Evolutionary conservation across 1,139 yeast genomes (phyloP), one percentile per base, ranked within the genome.

Genomic region (Blastobotrys arbuscula): DNA sequence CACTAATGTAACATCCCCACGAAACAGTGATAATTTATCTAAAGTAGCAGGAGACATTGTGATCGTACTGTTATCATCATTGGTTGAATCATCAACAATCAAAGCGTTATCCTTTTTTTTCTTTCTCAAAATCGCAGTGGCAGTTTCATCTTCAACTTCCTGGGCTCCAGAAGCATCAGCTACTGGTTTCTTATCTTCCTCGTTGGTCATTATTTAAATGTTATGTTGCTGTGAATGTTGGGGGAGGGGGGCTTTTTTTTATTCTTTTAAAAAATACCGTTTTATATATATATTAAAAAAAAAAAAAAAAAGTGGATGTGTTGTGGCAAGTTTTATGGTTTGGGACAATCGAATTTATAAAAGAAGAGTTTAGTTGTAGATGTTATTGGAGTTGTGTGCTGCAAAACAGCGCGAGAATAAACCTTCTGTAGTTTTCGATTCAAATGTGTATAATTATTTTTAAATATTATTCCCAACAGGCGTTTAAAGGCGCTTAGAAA

Each of bases 51-150:
- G 85, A 35, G 95, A 84, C 83, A 94, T 85, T 48, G 97, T 85
- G 65, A 94, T 85, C 55, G 90, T 95, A 33, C 97, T 89, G 72
- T 92, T 94, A 69, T 94, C 98, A 69, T 94, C 99, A 62, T 87
- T 89, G 64, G 84, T 81, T 55, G 99, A 97, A 70, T 94, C 98
- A 67, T 94, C 99, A 46, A 94, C 98, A 57, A 94, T 73, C 62
- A 94, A 76, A 47, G 95, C 78, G 69, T 94, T 94, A 65, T 87
- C 96, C 78, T 92, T 92, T 94, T 92, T 92, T 82, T 94, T 94
- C 71, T 92, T 81, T 72, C 97, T 85, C 64, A 94, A 77, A 65
- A 94, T 94, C 35, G 98, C 98, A 50, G 98, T 92, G 58, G 99
- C 98, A 50, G 96, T 88, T 56, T 80, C 81, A 68, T 92, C 97